Base-by-base conservation (phyloP, 495 filamentous ascomycete species). In the Penicillium goetzii region DNA sequence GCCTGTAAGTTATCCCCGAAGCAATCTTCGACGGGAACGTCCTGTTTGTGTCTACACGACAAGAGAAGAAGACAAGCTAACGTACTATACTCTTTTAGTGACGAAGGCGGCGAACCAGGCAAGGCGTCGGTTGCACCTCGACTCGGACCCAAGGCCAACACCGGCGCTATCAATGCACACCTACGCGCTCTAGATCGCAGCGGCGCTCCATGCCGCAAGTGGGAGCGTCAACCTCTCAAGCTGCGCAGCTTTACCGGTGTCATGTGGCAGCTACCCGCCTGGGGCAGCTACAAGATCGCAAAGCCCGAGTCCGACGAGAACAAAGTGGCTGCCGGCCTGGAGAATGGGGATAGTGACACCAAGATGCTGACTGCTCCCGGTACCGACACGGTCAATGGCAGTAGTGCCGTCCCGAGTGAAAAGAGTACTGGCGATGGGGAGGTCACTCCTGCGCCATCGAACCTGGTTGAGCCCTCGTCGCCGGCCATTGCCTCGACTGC, bases 91-190 rank as follows among this genome's bases (percentile, higher is more conserved):
- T 32, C 59, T 17, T 49, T 68, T 61, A 89, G 85, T 67, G 88
- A 90, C 9, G 88, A 89, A 60, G 85, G 86, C 59, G 74, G 82
- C 63, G 88, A 89, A 54, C 75, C 79, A 52, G 63, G 78, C 28
- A 83, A 80, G 60, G 63, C 73, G 28, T 56, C 69, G 49, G 63
- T 83, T 21, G 74, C 83, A 45, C 91, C 92, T 70, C 96, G 95
- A 73, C 89, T 98, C 23, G 94, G 94, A 12, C 95, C 95, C 55
- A 99, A 98, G 78, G 94, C 95, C 47, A 99, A 98, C 76, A 92
- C 95, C 69, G 95, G 95, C 60, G 94, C 94, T 59, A 99, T 99
- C 81, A 99, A 99, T 72, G 95, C 96, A 54, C 90, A 92, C 58
- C 88, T 99, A 34, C 91, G 95, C 54, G 96, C 95, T 5, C 87